Conservation (phyloP, 2,329 filamentous ascomycete genomes). For the Botrytis porri region DNA sequence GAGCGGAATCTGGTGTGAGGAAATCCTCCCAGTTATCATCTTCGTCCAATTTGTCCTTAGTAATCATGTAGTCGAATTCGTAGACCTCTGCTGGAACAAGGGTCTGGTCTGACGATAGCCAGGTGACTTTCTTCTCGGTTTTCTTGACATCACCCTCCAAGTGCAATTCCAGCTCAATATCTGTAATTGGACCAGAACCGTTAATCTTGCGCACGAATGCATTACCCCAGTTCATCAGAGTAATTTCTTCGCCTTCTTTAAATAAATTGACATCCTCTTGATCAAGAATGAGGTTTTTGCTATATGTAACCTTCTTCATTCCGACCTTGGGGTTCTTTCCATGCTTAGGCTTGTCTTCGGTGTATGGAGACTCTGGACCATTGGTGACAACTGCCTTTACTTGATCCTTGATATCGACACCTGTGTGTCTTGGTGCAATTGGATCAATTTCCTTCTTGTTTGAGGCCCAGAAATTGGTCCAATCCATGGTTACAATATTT, state of each 20-base stretch:
- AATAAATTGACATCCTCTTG: slow-evolving; percentile 83
- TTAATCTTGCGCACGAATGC: slow-evolving; percentile 70
- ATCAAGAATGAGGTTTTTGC: slow-evolving; percentile 73
- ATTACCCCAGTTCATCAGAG: slow-evolving; percentile 96
- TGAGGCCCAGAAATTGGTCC: slow-evolving; percentile 65
- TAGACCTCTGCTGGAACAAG: slow-evolving; percentile 81
- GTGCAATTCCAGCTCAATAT: slow-evolving; percentile 80
- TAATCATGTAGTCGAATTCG: slow-evolving; percentile 93
- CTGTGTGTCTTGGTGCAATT: slow-evolving; percentile 69
- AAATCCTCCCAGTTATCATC: slow-evolving; percentile 84
- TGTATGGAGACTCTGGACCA: slow-evolving; percentile 57
- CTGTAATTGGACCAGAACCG: slow-evolving; percentile 59
- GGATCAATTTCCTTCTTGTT: slow-evolving; percentile 86
- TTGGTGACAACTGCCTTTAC: slow-evolving; percentile 71
- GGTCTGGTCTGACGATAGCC: slow-evolving; percentile 77
- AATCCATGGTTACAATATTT: slow-evolving; percentile 82
- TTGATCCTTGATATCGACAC: slow-evolving; percentile 65
- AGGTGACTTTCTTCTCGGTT: slow-evolving; percentile 95
- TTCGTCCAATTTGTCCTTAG: slow-evolving; percentile 89
- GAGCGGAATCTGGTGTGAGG: slow-evolving; percentile 70
- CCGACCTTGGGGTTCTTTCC: slow-evolving; percentile 85
- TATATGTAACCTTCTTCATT: slow-evolving; percentile 80
- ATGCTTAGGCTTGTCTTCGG: slow-evolving; percentile 80
- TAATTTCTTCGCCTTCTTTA: slow-evolving; percentile 84
- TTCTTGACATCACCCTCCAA: slow-evolving; percentile 90